Percentiles rank a stretch among this genome's conserved stretches.
These are phyloP conservation scores for Melastoma candidum DNA, from an alignment of 441 rosid genomes.

Conservation along the genomic window DNA sequence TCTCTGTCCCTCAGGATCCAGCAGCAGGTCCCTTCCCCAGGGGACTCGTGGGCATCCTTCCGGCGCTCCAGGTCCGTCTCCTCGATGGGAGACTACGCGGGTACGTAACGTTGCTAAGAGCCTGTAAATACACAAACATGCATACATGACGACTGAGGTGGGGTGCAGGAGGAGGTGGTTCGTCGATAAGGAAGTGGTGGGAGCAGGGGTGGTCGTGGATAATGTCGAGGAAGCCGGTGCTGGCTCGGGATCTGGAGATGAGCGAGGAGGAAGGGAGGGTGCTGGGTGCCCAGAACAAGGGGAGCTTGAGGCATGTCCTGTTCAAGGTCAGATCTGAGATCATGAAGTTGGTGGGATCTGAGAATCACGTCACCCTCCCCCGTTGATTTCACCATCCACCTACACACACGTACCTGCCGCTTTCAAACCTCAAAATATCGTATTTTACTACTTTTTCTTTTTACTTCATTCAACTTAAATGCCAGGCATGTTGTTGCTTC, in stretches of 20 bases:
- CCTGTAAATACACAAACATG: neutral
- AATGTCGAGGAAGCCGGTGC: slow-evolving; percentile 48
- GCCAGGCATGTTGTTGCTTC: too few species aligned
- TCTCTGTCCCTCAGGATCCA: too few species aligned
- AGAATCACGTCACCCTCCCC: slow-evolving; percentile 38
- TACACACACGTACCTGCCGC: too few species aligned
- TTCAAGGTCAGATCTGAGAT: slow-evolving; percentile 52
- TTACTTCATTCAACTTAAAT: too few species aligned
- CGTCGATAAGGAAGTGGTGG: slow-evolving; percentile 70
- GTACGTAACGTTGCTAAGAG: neutral
- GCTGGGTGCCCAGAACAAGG: slow-evolving; percentile 50
- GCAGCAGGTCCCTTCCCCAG: too few species aligned
- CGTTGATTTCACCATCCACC: slow-evolving; percentile 3
- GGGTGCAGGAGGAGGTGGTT: slow-evolving; percentile 19
- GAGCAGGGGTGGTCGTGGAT: slow-evolving; percentile 80
- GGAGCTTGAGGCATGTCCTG: slow-evolving; percentile 74
- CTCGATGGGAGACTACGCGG: neutral
- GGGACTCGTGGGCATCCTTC: too few species aligned
- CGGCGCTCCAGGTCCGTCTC: neutral
- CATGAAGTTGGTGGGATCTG: slow-evolving; percentile 32
- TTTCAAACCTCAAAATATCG: too few species aligned
- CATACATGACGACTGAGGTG: neutral
- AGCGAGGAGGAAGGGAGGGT: slow-evolving; percentile 54
- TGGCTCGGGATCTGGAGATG: slow-evolving; percentile 75
- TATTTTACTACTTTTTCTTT: too few species aligned